Evolutionary conservation across 2,329 filamentous ascomycete genomes (phyloP).

Genomic region (Aulographum hederae): DNA sequence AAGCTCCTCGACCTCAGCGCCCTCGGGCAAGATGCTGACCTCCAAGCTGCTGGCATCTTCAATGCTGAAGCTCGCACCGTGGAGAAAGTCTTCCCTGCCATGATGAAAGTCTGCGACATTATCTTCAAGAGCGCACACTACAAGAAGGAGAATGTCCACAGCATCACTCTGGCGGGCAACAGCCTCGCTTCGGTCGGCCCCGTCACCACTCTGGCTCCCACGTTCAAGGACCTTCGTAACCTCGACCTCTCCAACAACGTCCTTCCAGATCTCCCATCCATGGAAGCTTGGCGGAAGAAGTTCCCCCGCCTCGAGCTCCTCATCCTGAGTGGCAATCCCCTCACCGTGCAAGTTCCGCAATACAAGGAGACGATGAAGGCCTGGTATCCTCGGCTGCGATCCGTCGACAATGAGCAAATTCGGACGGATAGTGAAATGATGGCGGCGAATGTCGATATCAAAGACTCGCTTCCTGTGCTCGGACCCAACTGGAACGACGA

Average conservation of each 20-base stretch:
- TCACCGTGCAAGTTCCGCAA: constrained; percentile 34
- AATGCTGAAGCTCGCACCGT: constrained; percentile 52
- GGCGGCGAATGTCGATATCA: constrained; percentile 27
- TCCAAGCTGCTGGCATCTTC: constrained; percentile 56
- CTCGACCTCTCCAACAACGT: constrained; percentile 78
- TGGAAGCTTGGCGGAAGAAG: constrained; percentile 62
- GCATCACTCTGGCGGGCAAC: constrained; percentile 69
- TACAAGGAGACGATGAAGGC: constrained; percentile 48
- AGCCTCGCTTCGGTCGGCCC: constrained; percentile 52
- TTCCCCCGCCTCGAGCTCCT: constrained; percentile 68
- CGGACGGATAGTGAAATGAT: constrained; percentile 42
- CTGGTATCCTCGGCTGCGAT: constrained; percentile 69
- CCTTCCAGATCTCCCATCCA: constrained; percentile 45
- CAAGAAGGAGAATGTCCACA: constrained; percentile 61
- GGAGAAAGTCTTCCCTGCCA: constrained; percentile 76
- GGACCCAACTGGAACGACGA: constrained; percentile 58
- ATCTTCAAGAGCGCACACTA: constrained; percentile 55
- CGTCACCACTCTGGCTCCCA: constrained; percentile 57
- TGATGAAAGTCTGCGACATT: constrained; percentile 72
- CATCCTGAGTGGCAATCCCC: constrained; percentile 59
- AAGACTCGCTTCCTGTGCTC: constrained; percentile 40
- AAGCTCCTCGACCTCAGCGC: constrained; percentile 75
- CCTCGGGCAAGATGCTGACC: constrained; percentile 51
- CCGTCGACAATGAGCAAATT: constrained; percentile 3
- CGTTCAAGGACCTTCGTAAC: constrained; percentile 72